Base-by-base conservation (phyloP, 768 basidiomycete genomes). In the Gloeophyllum trabeum region DNA sequence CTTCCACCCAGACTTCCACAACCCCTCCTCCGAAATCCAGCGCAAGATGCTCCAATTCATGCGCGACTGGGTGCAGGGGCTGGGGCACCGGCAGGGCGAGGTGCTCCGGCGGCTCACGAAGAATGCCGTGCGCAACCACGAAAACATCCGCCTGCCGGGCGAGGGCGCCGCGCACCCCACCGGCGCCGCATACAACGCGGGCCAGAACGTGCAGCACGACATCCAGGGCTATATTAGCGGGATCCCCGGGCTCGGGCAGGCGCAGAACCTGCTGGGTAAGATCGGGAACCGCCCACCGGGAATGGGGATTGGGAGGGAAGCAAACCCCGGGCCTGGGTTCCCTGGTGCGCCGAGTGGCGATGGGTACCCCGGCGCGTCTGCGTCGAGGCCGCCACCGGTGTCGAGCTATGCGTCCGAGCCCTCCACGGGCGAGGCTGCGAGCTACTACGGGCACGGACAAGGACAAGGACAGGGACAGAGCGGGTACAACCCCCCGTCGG, bases 1-100 rank as follows among this genome's bases (percentile, higher is more conserved):
- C 19, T 88, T 90, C 70, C 87, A 91, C 57, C 87, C 88, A 13
- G 80, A 85, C 48, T 91, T 88, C 67, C 76, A 81, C 55, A 70
- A 79, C 54, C 52, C 58, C 24, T 58, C 63, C 47, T 83, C 80
- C 1, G 67, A 70, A 45, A 65, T 89, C 24, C 87, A 90, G 57
- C 68, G 73, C 42, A 76, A 84, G 50, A 89, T 91, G 86, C 56
- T 86, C 46, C 71, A 73, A 46, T 75, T 66, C 50, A 71, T 90
- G 74, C 62, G 59, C 30, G 60, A 57, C 32, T 88, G 84, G 85
- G 63, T 76, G 28, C 54, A 70, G 38, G 61, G 61, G 5, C 69
- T 79, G 10, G 71, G 75, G 3, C 40, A 59, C 12, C 64, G 65
- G 43, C 67, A 75, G 46, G 54, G 64, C 22, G 66, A 69, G 20